phyloP scores from a whole-genome alignment of 495 filamentous ascomycete species.

The Cudoniella acicularis region DNA sequence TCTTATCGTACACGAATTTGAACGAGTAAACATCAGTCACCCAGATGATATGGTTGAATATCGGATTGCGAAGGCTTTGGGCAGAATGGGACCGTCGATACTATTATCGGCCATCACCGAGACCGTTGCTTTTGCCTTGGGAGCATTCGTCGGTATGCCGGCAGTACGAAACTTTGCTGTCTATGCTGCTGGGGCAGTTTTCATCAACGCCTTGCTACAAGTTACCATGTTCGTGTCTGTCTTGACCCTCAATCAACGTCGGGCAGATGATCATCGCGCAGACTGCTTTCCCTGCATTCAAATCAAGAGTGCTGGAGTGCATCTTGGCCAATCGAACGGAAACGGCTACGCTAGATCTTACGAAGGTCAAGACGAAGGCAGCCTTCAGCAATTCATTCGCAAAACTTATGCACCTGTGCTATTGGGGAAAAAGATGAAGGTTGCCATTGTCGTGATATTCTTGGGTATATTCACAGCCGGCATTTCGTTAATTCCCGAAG shows the following conservation, averaged over 20 bases:
- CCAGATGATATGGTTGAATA: constrained; percentile 82
- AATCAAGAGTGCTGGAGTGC: constrained; percentile 58
- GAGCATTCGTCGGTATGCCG: constrained; percentile 95
- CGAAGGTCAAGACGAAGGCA: constrained; percentile 76
- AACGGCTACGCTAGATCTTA: constrained; percentile 29
- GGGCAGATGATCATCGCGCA: constrained; percentile 80
- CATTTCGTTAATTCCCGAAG: constrained; percentile 75
- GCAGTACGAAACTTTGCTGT: constrained; percentile 95
- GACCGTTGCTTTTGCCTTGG: constrained; percentile 86
- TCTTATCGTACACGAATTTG: constrained; percentile 96
- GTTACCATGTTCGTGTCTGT: constrained; percentile 95
- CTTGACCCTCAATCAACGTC: constrained; percentile 81
- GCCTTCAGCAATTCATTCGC: constrained; percentile 79
- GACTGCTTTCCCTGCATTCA: constrained; percentile 90
- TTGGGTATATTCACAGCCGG: constrained; percentile 83
- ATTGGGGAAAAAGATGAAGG: constrained; percentile 74
- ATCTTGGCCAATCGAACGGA: constrained; percentile 35
- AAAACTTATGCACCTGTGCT: constrained; percentile 82
- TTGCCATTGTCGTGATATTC: constrained; percentile 70
- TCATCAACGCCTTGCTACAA: constrained; percentile 93
- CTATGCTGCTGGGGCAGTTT: constrained; percentile 92
- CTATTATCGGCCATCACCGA: constrained; percentile 92
- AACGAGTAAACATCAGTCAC: constrained; percentile 85
- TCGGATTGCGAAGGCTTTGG: constrained; percentile 77
- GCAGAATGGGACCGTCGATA: constrained; percentile 93